phyloP scores from a whole-genome alignment of 2,329 filamentous ascomycete genomes.

The Fonsecaea monophora region DNA sequence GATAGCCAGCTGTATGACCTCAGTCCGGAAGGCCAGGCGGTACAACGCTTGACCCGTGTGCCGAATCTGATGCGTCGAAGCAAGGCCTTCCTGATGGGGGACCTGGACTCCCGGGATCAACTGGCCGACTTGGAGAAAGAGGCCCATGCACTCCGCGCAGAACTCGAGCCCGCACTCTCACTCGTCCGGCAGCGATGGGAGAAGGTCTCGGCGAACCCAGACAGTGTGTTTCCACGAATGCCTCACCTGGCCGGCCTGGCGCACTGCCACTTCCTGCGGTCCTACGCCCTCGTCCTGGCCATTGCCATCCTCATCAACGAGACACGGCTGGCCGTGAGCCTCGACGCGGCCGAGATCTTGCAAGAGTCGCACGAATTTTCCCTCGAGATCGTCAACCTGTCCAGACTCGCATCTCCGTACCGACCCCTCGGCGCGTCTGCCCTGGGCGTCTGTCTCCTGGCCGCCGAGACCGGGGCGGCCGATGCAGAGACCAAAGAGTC shows the following conservation, averaged over 20 bases:
- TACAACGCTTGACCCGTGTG: slow-evolving; percentile 43
- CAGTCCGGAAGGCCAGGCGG: slow-evolving; percentile 44
- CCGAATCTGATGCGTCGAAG: slow-evolving; percentile 44
- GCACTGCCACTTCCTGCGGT: slow-evolving; percentile 45
- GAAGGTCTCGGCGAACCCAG: slow-evolving; percentile 10
- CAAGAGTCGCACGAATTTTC: slow-evolving; percentile 17
- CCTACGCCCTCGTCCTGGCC: slow-evolving; percentile 45
- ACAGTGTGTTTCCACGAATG: not conserved
- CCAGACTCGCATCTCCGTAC: slow-evolving; percentile 8
- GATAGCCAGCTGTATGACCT: slow-evolving; percentile 42
- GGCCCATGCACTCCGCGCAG: slow-evolving; percentile 8
- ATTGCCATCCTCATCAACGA: slow-evolving; percentile 45
- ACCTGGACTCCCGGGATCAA: not conserved
- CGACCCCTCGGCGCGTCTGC: slow-evolving; percentile 16
- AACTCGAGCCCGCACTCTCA: slow-evolving; percentile 14
- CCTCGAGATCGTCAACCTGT: slow-evolving; percentile 11
- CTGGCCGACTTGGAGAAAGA: not conserved
- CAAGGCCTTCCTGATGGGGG: slow-evolving; percentile 3
- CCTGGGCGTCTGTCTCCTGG: slow-evolving; percentile 16
- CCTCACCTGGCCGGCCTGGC: slow-evolving; percentile 19
- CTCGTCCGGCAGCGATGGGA: slow-evolving; percentile 26
- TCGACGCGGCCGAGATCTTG: slow-evolving; percentile 13
- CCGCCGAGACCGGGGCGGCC: slow-evolving; percentile 14
- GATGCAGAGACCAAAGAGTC: slow-evolving; percentile 5
- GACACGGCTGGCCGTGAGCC: slow-evolving; percentile 16